These are phyloP conservation scores for Capillidium heterosporum DNA, from an alignment of 371 early-diverging fungal species.

Conservation along the genomic window DNA sequence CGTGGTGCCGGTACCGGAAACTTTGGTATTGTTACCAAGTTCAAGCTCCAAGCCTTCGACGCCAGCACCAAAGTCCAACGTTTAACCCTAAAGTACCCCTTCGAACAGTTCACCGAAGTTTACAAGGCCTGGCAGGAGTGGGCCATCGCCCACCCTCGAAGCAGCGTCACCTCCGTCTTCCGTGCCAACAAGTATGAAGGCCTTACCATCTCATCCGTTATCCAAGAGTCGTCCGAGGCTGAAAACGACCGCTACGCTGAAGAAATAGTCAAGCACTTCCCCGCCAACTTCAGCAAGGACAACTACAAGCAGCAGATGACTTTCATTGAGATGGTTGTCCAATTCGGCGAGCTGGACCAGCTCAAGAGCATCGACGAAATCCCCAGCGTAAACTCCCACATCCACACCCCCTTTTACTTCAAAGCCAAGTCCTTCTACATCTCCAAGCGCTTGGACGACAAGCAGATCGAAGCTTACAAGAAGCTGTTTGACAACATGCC, in stretches of 20 bases:
- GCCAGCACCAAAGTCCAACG: constrained; percentile 10
- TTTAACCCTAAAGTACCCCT: background rate
- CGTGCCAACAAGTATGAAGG: too few species aligned
- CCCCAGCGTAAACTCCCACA: background rate
- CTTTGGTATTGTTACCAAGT: constrained; percentile 30
- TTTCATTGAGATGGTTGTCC: background rate
- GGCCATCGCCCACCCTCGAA: background rate
- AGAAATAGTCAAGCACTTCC: background rate
- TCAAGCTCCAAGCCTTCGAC: constrained; percentile 13
- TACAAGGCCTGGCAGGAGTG: background rate
- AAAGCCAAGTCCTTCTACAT: background rate
- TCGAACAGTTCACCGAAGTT: background rate
- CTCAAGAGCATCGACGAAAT: background rate
- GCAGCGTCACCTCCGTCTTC: background rate
- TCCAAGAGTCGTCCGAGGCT: background rate
- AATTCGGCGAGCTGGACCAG: background rate
- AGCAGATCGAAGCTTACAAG: background rate
- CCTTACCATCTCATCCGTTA: background rate
- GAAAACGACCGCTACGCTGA: too few species aligned
- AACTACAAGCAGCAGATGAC: background rate
- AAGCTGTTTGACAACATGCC: background rate
- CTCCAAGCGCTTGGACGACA: background rate
- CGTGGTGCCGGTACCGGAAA: constrained; percentile 35
- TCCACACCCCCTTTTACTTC: background rate
- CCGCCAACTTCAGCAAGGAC: background rate